Evolutionary conservation across 179 eudicot genomes (phyloP).

Genomic region (Dionaea muscipula): DNA sequence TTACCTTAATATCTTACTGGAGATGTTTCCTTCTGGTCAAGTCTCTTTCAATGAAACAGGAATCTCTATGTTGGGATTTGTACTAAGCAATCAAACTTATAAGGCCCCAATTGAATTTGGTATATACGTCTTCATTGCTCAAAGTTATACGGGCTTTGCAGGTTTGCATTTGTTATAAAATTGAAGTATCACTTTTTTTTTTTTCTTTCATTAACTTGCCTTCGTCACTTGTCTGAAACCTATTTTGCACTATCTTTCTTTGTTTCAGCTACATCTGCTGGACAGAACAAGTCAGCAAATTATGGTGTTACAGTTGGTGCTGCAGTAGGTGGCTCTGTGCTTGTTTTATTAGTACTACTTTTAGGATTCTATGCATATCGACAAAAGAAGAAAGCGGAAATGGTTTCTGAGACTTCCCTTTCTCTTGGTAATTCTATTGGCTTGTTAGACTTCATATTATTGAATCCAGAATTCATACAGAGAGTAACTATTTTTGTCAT

Average conservation of each 20-base stretch:
- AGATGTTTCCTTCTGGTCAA: constrained; percentile 45
- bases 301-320: constrained; percentile 34
- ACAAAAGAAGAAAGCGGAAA: constrained; percentile 36
- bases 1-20: constrained; percentile 41
- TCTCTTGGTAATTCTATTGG: constrained; percentile 35
- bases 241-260: background rate
- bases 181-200: background rate
- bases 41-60: constrained; percentile 44
- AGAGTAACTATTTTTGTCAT: background rate
- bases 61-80: constrained; percentile 30
- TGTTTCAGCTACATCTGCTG: constrained; percentile 6
- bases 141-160: constrained; percentile 26
- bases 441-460: background rate
- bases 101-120: constrained; percentile 52
- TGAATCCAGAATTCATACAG: background rate
- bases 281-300: constrained; percentile 20
- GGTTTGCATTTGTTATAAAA: constrained; percentile 24
- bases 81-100: constrained; percentile 59
- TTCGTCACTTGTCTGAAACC: background rate
- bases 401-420: constrained; percentile 25
- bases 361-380: constrained; percentile 36
- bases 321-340: constrained; percentile 34
- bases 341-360: constrained; percentile 32
- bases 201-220: background rate
- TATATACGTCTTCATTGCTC: constrained; percentile 36